Base-by-base conservation (phyloP, 345 rosid genomes). In the Anastatica hierochuntica region DNA sequence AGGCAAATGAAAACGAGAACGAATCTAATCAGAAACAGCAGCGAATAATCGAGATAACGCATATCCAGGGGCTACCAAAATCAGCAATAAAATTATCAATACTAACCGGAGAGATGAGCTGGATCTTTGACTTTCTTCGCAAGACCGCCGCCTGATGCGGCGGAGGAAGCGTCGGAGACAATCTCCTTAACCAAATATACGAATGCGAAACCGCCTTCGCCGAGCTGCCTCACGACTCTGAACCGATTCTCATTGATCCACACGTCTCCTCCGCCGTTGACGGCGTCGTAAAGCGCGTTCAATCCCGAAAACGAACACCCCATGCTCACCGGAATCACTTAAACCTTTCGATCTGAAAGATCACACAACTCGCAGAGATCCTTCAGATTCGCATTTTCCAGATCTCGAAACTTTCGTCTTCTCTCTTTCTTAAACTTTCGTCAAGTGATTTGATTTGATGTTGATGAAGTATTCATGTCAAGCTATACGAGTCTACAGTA, bases 201-300 rank as follows among this genome's bases (percentile, higher is more conserved):
- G 37, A 70, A 88, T 2, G 98, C 95, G 67, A 88, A 92, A 4
- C 97, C 98, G 29, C 98, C 98, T 62, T 88, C 98, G 6, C 98
- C 98, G 10, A 92, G 86, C 85, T 88, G 97, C 82, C 95, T 77
- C 58, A 51, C 71, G 76, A 82, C 61, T 76, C 82, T 79, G 79
- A 77, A 92, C 44, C 90, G 63, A 81, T 88, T 88, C 54, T 92
- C 98, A 58, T 92, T 90, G 90, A 90, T 90, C 98, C 98, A 90
- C 8, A 87, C 98, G 19, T 83, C 98, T 61, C 85, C 96, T 0
- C 96, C 88, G 38, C 96, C 88, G 38, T 84, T 84, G 2, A 77
- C 98, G 58, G 86, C 79, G 74, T 81, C 97, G 89, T 92, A 92
- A 4, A 92, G 71, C 35, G 97, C 79, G 56, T 88, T 85, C 74